phyloP scores from a whole-genome alignment of 257 asterid species.

The Rauvolfia tetraphylla region DNA sequence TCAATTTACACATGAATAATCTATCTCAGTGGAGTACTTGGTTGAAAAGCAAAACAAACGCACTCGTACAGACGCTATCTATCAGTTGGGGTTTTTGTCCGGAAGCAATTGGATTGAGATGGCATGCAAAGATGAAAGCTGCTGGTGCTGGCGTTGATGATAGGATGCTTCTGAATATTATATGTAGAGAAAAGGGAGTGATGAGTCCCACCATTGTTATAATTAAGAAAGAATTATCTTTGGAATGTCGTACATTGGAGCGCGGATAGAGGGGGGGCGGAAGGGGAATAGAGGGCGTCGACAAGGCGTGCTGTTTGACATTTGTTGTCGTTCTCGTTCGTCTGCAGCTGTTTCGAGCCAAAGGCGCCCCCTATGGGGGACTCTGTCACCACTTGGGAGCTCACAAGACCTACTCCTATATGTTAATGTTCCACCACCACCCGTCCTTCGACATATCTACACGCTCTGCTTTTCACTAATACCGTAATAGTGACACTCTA shows the following conservation, averaged over 20 bases:
- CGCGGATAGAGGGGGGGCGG: constrained; percentile 3
- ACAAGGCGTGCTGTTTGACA: constrained; percentile 17
- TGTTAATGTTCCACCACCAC: neutral
- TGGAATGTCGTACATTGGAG: constrained; percentile 28
- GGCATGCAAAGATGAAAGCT: constrained; percentile 42
- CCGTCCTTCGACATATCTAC: neutral
- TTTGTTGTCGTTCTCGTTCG: constrained; percentile 11
- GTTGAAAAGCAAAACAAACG: constrained; percentile 16
- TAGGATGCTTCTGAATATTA: constrained; percentile 28
- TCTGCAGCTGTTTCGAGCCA: constrained; percentile 20
- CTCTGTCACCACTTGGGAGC: constrained; percentile 26
- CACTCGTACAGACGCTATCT: constrained; percentile 11
- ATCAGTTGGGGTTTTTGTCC: constrained; percentile 21
- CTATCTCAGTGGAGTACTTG: neutral
- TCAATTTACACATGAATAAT: neutral
- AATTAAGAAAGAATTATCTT: constrained; percentile 3
- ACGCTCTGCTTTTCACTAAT: neutral
- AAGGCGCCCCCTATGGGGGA: constrained; percentile 30
- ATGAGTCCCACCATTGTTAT: neutral
- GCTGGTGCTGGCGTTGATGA: constrained; percentile 27
- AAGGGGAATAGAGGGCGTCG: neutral
- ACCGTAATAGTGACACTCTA: too few relatives aligned
- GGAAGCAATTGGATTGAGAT: constrained; percentile 30
- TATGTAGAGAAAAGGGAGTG: neutral
- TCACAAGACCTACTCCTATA: neutral